phyloP scores from a whole-genome alignment of 2,329 filamentous ascomycete genomes.

The Lecanicillium sp. region DNA sequence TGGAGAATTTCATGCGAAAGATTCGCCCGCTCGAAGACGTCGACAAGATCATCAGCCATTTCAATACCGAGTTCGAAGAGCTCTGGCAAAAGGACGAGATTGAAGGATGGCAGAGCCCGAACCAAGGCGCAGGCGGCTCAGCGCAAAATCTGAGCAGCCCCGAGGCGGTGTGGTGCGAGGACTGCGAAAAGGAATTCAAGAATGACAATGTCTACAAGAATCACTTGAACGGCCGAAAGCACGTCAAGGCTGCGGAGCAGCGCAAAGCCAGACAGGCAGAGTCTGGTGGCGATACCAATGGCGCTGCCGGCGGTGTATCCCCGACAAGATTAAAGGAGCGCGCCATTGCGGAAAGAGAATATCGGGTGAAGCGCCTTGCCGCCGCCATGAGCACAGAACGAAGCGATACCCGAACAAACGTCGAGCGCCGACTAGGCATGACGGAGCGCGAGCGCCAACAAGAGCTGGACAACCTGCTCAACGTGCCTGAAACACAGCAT shows the following conservation, averaged over 20 bases:
- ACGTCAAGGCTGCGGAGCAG: constrained; percentile 72
- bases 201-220: constrained; percentile 92
- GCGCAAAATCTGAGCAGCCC: constrained; percentile 25
- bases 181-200: constrained; percentile 91
- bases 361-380: constrained; percentile 71
- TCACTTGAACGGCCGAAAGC: constrained; percentile 86
- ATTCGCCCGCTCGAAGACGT: constrained; percentile 82
- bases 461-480: constrained; percentile 82
- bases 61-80: constrained; percentile 77
- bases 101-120: constrained; percentile 66
- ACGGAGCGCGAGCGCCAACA: constrained; percentile 92
- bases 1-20: constrained; percentile 80
- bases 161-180: constrained; percentile 78
- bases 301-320: constrained; percentile 21
- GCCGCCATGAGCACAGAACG: constrained; percentile 80
- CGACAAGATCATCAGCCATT: constrained; percentile 65
- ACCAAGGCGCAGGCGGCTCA: constrained; percentile 22
- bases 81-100: constrained; percentile 76
- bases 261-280: constrained; percentile 43
- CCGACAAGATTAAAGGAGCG: constrained; percentile 70
- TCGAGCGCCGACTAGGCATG: constrained; percentile 95
- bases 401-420: constrained; percentile 83
- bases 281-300: constrained; percentile 18
- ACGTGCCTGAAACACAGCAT: constrained; percentile 22
- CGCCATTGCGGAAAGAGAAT: constrained; percentile 83